phyloP scores from a whole-genome alignment of 2,329 filamentous ascomycete genomes.

The Microsporum audouinii region DNA sequence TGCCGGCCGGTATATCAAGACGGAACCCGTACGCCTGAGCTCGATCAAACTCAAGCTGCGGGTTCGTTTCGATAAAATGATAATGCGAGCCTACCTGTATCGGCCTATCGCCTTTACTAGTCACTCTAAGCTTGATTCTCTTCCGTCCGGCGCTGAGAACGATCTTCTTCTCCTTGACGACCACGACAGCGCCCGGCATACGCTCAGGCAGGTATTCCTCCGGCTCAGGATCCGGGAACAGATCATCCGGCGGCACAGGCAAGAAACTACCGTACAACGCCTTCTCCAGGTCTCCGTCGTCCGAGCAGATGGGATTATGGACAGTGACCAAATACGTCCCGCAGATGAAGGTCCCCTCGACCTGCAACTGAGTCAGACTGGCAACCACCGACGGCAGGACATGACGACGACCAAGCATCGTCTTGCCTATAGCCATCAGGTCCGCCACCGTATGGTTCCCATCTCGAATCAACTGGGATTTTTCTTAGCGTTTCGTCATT shows the following conservation, averaged over 20 bases:
- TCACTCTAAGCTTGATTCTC: constrained; percentile 63
- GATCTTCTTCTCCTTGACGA: constrained; percentile 55
- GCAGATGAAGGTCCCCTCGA: constrained; percentile 83
- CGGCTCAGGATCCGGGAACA: constrained; percentile 56
- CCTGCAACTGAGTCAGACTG: constrained; percentile 73
- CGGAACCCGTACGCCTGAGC: constrained; percentile 69
- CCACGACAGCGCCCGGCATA: constrained; percentile 69
- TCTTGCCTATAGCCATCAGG: constrained; percentile 82
- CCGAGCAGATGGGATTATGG: constrained; percentile 73
- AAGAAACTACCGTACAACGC: constrained; percentile 88
- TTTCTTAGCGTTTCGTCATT: neutral
- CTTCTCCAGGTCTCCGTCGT: constrained; percentile 75
- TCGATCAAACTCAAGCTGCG: constrained; percentile 78
- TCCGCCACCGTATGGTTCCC: constrained; percentile 83
- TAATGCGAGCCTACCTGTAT: constrained; percentile 93
- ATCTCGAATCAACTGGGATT: constrained; percentile 72
- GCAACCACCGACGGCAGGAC: constrained; percentile 71
- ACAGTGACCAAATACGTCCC: constrained; percentile 93
- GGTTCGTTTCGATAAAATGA: constrained; percentile 92
- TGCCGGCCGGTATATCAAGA: constrained; percentile 82
- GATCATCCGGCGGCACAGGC: constrained; percentile 57
- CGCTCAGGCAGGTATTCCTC: constrained; percentile 55
- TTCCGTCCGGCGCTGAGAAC: constrained; percentile 61
- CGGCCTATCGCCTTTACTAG: constrained; percentile 76
- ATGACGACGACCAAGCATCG: constrained; percentile 86